These are phyloP conservation scores for Gaultheria prostrata DNA, from an alignment of 148 eudicot species.

Conservation along the genomic window DNA sequence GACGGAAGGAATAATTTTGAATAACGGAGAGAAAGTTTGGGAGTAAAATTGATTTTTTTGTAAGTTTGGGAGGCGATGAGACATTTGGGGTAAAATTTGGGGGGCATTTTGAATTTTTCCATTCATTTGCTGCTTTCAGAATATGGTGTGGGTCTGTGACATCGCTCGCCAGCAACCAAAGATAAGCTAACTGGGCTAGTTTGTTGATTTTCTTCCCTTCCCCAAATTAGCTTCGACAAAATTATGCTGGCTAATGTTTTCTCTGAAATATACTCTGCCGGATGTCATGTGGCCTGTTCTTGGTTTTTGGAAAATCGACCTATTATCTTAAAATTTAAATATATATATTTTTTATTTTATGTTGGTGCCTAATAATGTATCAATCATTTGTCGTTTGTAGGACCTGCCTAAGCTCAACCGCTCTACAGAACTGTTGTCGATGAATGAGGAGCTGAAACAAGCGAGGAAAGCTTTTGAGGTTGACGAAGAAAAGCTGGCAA, in stretches of 20 bases:
- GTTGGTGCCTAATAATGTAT: background rate
- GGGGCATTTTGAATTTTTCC: too few species aligned
- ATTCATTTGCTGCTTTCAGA: background rate
- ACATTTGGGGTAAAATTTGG: too few species aligned
- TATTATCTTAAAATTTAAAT: background rate
- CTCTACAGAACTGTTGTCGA: slow-evolving; percentile 69
- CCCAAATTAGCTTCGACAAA: background rate
- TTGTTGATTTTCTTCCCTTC: background rate
- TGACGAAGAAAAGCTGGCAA: slow-evolving; percentile 82
- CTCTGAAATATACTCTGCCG: background rate
- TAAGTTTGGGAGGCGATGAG: too few species aligned
- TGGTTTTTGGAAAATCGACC: background rate
- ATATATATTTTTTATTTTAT: background rate
- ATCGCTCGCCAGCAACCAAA: background rate
- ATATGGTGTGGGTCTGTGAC: slow-evolving; percentile 2
- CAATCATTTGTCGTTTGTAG: slow-evolving; percentile 24
- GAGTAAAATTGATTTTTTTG: too few species aligned
- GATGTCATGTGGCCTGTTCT: slow-evolving; percentile 1
- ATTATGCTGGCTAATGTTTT: background rate
- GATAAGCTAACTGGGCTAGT: background rate
- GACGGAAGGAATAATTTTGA: too few species aligned
- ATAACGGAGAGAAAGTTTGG: too few species aligned
- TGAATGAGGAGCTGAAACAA: slow-evolving; percentile 97
- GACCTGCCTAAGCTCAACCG: slow-evolving; percentile 88
- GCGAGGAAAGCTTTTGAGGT: slow-evolving; percentile 93